Evolutionary conservation across 129 eudicot genomes (phyloP), one percentile per base, ranked within the genome.

Genomic region (Daucus carota): DNA sequence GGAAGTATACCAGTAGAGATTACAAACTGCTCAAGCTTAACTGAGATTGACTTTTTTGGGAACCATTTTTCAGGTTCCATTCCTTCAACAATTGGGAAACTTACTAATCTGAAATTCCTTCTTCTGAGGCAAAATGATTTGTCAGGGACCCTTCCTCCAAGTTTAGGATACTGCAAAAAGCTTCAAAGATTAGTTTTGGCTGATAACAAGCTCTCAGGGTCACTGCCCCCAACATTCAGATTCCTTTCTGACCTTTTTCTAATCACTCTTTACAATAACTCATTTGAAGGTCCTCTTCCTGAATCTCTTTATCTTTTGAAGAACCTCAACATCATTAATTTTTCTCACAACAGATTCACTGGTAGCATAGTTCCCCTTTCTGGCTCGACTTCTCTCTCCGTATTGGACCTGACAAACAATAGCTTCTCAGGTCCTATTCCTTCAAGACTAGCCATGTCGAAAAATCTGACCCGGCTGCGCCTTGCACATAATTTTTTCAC

Each of bases 241-340:
- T 89, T 82, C 79, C 92, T 94, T 36, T 83, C 93, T 3, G 92
- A 87, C 72, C 87, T 94, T 34, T 79, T 60, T 34, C 86, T 91
- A 65, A 66, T 94, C 47, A 86, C 91, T 75, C 96, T 94, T 67
- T 94, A 94, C 85, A 94, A 94, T 75, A 94, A 94, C 69, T 94
- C 98, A 14, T 74, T 94, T 36, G 94, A 87, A 83, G 98, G 98
- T 45, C 93, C 93, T 24, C 77, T 94, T 86, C 98, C 98, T 44
- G 84, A 87, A 82, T 84, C 93, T 36, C 86, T 94, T 34, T 87
- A 70, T 73, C 91, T 81, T 42, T 76, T 91, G 65, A 94, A 86
- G 60, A 94, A 91, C 81, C 93, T 94, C 74, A 84, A 80, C 16
- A 90, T 87, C 63, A 83, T 94, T 48, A 94, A 94, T 73, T 81